A percentile compares a stretch with the other conserved stretches of the same genome.
Conservation (phyloP, 2,329 filamentous ascomycete species). For the Colletotrichum falcatum region DNA sequence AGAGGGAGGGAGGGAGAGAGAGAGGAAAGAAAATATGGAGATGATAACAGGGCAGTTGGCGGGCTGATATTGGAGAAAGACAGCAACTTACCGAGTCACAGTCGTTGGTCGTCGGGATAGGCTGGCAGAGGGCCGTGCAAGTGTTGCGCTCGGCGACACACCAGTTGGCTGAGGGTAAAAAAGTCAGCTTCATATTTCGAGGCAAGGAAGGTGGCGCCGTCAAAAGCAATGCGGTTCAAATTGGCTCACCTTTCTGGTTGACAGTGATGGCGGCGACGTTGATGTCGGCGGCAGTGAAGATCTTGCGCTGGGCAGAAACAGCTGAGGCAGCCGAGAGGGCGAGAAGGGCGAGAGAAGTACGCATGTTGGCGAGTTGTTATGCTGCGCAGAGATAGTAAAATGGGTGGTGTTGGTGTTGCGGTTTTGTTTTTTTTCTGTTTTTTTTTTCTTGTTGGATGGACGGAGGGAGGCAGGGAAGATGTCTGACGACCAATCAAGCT, state of each 20-base stretch:
- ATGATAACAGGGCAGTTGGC: neutral
- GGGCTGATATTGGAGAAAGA: neutral
- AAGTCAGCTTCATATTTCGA: neutral
- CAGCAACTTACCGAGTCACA: constrained; percentile 59
- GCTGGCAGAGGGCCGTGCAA: constrained; percentile 61
- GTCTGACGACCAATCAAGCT: constrained; percentile 29
- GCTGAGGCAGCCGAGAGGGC: constrained; percentile 38
- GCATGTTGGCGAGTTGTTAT: constrained; percentile 36
- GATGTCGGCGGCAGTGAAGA: constrained; percentile 34
- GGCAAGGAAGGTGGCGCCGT: neutral
- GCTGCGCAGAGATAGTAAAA: constrained; percentile 22
- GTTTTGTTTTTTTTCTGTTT: too few relatives aligned
- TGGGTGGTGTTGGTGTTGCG: constrained; percentile 1
- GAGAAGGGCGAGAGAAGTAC: constrained; percentile 37
- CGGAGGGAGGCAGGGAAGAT: constrained; percentile 4
- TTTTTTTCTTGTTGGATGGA: too few relatives aligned
- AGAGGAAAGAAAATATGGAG: too few relatives aligned
- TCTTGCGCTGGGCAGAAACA: constrained; percentile 40
- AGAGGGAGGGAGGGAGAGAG: neutral
- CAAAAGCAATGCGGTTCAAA: neutral
- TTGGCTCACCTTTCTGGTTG: constrained; percentile 29
- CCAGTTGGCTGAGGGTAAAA: constrained; percentile 58
- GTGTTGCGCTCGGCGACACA: constrained; percentile 64
- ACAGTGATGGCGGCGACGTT: constrained; percentile 28
- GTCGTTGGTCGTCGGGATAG: constrained; percentile 53